Evolutionary conservation across 345 rosid genomes (phyloP), one percentile per base, ranked within the genome.

Genomic region (Eucalyptus cloeziana): DNA sequence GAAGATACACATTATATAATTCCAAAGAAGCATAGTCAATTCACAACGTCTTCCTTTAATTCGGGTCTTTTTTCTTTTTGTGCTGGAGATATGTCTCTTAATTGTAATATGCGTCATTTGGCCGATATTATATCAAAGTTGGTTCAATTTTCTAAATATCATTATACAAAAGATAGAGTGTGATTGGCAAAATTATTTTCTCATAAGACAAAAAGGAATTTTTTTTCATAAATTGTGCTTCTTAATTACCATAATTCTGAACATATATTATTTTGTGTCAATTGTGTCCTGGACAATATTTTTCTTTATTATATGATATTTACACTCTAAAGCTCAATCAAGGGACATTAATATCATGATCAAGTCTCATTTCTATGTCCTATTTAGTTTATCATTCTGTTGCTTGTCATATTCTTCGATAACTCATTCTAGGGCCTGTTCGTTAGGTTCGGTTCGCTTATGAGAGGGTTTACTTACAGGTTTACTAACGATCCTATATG

Each of bases 361-460:
- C 60, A 27, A 60, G 67, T 60, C 67, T 60, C 67, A 60, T 60
- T 60, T 60, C 7, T 60, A 25, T 60, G 67, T 60, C 7, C n/a
- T 60, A 12, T 60, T 11, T 25, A 60, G 14, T 60, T 58, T 60
- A 60, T 60, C 67, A 60, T 60, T 60, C 0, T 12, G 7, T 13
- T 11, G 7, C 7, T 24, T 50, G 52, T 50, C 7, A 3, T 51
- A 60, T 60, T 60, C 67, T 60, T 8, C 31, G 7, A 27, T 25
- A 60, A 25, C 30, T 60, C 67, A 60, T 60, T 60, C 16, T 27
- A 1, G 31, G 31, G 31, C 31, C 8, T 30, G 2, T 27, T 60
- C 67, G 0, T 60, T 1, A 3, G 1, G 67, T 60, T 60, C 4
- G 8, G 4, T 60, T 60, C 0, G 7, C 67, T 60, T 1, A 12